phyloP scores from a whole-genome alignment of 2,329 filamentous ascomycete genomes.

The Bipolaris sorokiniana region DNA sequence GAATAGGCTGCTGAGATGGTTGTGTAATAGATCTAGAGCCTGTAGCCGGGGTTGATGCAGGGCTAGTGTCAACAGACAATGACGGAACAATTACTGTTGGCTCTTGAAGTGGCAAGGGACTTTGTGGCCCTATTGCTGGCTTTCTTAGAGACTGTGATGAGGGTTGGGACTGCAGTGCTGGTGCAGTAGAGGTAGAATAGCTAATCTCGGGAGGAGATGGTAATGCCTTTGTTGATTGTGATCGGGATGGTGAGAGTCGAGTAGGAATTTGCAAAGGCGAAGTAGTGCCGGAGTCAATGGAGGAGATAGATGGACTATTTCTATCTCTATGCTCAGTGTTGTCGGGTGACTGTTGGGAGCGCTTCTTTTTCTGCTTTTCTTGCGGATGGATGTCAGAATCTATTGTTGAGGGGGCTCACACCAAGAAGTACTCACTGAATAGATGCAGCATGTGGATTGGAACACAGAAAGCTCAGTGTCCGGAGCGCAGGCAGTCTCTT shows the following conservation, averaged over 20 bases:
- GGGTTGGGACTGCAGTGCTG: background rate
- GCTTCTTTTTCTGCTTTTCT: constrained; percentile 28
- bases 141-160: constrained; percentile 1
- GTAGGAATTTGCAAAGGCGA: background rate
- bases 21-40: background rate
- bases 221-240: constrained; percentile 5
- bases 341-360: constrained; percentile 13
- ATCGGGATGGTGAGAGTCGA: constrained; percentile 3
- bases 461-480: constrained; percentile 2
- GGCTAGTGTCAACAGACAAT: background rate
- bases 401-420: background rate
- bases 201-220: constrained; percentile 8
- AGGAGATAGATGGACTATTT: constrained; percentile 12
- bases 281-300: constrained; percentile 12
- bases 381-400: constrained; percentile 8
- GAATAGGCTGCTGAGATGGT: background rate
- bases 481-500: constrained; percentile 7
- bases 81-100: background rate
- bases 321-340: constrained; percentile 11
- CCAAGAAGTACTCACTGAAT: constrained; percentile 19
- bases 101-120: constrained; percentile 3
- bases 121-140: background rate
- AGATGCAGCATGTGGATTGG: constrained; percentile 31
- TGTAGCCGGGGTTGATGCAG: background rate
- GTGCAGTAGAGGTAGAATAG: constrained; percentile 3